Evolutionary conservation across 192 early-diverging fungal genomes (phyloP).

Genomic region (Coemansia sp.): DNA sequence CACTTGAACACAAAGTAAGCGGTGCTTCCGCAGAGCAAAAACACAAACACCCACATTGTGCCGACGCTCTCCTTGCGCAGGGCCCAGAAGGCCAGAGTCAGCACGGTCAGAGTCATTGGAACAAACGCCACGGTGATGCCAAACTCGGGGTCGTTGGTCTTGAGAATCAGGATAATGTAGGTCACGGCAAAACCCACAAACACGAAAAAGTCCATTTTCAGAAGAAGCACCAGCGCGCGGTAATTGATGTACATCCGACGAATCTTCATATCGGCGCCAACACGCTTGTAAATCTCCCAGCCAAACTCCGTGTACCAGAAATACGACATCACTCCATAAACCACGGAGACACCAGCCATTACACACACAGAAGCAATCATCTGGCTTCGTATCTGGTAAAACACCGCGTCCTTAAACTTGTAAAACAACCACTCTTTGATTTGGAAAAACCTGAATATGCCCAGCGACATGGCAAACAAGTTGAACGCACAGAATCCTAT

Average conservation of each 20-base stretch:
- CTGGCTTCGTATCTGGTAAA: slow-evolving; percentile 17
- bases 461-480: slow-evolving; percentile 50
- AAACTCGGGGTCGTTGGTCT: slow-evolving; percentile 53
- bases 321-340: slow-evolving; percentile 44
- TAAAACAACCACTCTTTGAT: slow-evolving; percentile 33
- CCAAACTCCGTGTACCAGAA: slow-evolving; percentile 57
- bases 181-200: slow-evolving; percentile 54
- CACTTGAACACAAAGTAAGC: slow-evolving; percentile 57
- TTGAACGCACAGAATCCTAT: slow-evolving; percentile 52
- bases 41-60: slow-evolving; percentile 47
- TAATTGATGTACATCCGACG: slow-evolving; percentile 57
- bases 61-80: slow-evolving; percentile 38
- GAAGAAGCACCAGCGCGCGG: slow-evolving; percentile 52
- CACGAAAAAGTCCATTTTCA: slow-evolving; percentile 56
- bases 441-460: slow-evolving; percentile 52
- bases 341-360: slow-evolving; percentile 30
- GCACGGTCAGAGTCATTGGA: slow-evolving; percentile 44
- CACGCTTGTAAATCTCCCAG: slow-evolving; percentile 59
- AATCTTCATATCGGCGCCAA: slow-evolving; percentile 58
- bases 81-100: slow-evolving; percentile 53
- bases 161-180: slow-evolving; percentile 63
- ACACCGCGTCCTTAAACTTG: slow-evolving; percentile 21
- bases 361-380: slow-evolving; percentile 44
- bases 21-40: slow-evolving; percentile 39
- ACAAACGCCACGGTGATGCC: slow-evolving; percentile 50